These are phyloP conservation scores for Notholithocarpus densiflorus DNA, from an alignment of 306 rosid species.

Conservation along the genomic window DNA sequence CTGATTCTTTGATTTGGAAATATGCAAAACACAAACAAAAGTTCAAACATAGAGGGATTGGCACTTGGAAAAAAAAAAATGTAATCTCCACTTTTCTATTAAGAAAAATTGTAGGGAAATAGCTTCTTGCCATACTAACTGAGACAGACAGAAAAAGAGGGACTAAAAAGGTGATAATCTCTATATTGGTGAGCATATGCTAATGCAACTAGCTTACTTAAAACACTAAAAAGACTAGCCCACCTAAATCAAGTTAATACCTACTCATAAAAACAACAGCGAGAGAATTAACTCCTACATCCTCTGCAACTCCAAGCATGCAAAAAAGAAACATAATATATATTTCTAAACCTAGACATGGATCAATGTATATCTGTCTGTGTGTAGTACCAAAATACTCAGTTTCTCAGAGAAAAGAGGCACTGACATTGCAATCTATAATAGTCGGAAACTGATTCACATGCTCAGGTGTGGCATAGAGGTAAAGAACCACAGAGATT, in stretches of 20 bases:
- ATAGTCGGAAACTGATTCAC: too few species aligned
- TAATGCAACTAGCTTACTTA: background rate
- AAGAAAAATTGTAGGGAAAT: too few species aligned
- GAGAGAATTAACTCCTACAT: background rate
- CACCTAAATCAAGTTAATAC: slow-evolving; percentile 6
- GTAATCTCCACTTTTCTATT: too few species aligned
- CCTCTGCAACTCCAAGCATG: background rate
- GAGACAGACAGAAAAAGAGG: background rate
- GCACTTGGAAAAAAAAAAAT: too few species aligned
- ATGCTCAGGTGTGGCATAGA: too few species aligned
- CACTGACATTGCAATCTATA: too few species aligned
- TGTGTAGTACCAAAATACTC: background rate
- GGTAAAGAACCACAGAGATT: too few species aligned
- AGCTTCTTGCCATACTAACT: too few species aligned
- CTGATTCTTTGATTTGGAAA: too few species aligned
- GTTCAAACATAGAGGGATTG: too few species aligned
- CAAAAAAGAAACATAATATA: slow-evolving; percentile 4
- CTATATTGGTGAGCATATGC: background rate
- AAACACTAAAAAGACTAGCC: background rate
- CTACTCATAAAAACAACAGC: background rate
- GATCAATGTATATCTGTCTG: background rate
- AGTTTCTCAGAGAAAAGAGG: background rate
- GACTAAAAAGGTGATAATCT: background rate
- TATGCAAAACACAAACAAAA: too few species aligned
- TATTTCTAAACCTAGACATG: slow-evolving; percentile 29